Conservation (phyloP, 1,284 basidiomycete species). For the Cutaneotrichosporon sp. region DNA sequence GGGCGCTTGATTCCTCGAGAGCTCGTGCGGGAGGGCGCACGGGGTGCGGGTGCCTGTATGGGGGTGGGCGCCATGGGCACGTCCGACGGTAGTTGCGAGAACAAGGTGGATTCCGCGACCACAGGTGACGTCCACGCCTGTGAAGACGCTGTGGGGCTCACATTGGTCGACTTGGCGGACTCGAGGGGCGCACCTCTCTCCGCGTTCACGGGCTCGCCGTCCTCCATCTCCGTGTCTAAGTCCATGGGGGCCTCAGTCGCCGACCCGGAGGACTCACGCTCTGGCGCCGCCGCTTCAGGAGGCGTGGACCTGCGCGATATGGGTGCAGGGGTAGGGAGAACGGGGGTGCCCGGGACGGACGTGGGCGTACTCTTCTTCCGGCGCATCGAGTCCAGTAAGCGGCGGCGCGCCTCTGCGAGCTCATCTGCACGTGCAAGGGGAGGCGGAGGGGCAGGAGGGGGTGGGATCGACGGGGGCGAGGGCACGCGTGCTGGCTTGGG, state of each 20-base stretch:
- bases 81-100: not conserved
- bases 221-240: constrained; percentile 38
- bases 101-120: not conserved
- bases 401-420: constrained; percentile 36
- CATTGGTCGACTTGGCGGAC: not conserved
- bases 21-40: constrained; percentile 13
- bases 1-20: constrained; percentile 39
- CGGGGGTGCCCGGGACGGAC: not conserved
- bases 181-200: not conserved
- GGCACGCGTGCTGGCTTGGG: not conserved
- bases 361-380: constrained; percentile 11
- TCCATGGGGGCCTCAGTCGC: constrained; percentile 25
- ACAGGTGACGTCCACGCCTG: not conserved
- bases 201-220: constrained; percentile 41
- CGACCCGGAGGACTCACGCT: constrained; percentile 28
- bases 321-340: not conserved
- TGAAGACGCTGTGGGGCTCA: not conserved
- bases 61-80: not conserved
- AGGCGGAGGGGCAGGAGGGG: not conserved
- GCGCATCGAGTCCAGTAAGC: constrained; percentile 41
- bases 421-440: constrained; percentile 21
- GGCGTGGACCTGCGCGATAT: not conserved
- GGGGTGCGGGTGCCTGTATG: not conserved
- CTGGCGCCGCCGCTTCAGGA: not conserved
- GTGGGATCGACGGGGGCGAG: not conserved